These are phyloP conservation scores for Tuber melanosporum DNA, from an alignment of 495 filamentous ascomycete genomes.

Conservation along the genomic window DNA sequence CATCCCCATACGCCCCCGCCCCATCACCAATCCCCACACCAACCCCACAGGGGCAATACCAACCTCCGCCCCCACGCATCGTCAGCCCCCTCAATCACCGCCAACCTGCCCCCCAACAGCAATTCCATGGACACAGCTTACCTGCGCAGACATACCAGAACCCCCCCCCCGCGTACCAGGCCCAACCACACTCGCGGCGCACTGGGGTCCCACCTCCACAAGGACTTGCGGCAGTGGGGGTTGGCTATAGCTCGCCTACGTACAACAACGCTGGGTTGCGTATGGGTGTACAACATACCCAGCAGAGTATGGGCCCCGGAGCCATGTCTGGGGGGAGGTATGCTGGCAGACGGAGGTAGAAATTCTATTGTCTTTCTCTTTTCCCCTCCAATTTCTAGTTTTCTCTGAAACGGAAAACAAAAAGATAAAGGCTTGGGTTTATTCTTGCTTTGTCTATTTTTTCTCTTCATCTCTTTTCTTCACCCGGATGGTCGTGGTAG, in stretches of 20 bases:
- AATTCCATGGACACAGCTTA: conserved; percentile 30
- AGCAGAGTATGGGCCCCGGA: conserved; percentile 34
- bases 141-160: conserved; percentile 17
- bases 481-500: not conserved
- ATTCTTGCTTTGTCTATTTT: not conserved
- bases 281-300: conserved; percentile 34
- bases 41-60: conserved; percentile 9
- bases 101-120: conserved; percentile 10
- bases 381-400: not conserved
- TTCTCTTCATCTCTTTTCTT: not conserved
- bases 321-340: conserved; percentile 27
- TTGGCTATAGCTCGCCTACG: conserved; percentile 10
- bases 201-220: conserved; percentile 35
- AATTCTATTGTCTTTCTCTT: not conserved
- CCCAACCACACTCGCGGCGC: conserved; percentile 10
- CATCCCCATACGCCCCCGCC: conserved; percentile 17
- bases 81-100: conserved; percentile 14
- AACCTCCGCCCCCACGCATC: conserved; percentile 17
- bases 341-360: conserved; percentile 23
- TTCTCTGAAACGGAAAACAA: not conserved
- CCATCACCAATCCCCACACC: conserved; percentile 15
- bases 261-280: conserved; percentile 14
- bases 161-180: not conserved
- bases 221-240: conserved; percentile 37
- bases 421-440: conserved; percentile 6